Conservation (phyloP, 495 filamentous ascomycete genomes). For the Clohesyomyces aquaticus region DNA sequence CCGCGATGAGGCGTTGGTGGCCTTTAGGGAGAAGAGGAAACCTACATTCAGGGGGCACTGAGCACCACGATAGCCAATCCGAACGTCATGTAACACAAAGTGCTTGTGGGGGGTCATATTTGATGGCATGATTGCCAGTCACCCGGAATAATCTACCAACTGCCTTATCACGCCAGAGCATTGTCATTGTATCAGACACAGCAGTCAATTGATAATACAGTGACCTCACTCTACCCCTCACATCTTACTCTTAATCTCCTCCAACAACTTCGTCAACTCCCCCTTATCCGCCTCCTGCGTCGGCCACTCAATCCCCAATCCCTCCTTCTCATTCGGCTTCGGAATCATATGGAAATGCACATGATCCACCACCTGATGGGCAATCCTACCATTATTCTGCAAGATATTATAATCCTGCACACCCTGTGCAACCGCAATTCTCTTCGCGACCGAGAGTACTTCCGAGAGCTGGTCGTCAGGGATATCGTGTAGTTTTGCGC, state of each 20-base stretch:
- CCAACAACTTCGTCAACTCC: slow-evolving; percentile 73
- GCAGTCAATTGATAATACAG: too few relatives aligned
- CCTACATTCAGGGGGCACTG: slow-evolving; percentile 73
- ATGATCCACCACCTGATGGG: slow-evolving; percentile 95
- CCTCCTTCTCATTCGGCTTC: slow-evolving; percentile 86
- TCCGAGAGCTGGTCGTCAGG: slow-evolving; percentile 87
- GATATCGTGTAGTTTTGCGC: slow-evolving; percentile 88
- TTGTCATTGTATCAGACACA: too few relatives aligned
- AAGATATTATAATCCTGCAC: slow-evolving; percentile 87
- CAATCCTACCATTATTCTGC: slow-evolving; percentile 92
- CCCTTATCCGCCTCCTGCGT: slow-evolving; percentile 77
- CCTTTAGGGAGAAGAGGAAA: slow-evolving; percentile 90
- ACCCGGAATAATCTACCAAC: too few relatives aligned
- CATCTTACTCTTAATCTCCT: slow-evolving; percentile 88
- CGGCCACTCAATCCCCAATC: slow-evolving; percentile 81
- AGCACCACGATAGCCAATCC: neutral
- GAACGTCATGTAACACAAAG: neutral
- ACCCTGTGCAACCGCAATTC: slow-evolving; percentile 74
- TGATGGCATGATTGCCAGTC: too few relatives aligned
- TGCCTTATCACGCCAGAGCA: too few relatives aligned
- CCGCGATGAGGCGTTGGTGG: slow-evolving; percentile 79
- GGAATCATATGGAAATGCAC: slow-evolving; percentile 99
- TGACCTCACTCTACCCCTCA: slow-evolving; percentile 51
- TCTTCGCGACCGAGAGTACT: slow-evolving; percentile 86
- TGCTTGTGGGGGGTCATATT: too few relatives aligned